phyloP scores from a whole-genome alignment of 768 basidiomycete species.

The Pluteus cervinus region DNA sequence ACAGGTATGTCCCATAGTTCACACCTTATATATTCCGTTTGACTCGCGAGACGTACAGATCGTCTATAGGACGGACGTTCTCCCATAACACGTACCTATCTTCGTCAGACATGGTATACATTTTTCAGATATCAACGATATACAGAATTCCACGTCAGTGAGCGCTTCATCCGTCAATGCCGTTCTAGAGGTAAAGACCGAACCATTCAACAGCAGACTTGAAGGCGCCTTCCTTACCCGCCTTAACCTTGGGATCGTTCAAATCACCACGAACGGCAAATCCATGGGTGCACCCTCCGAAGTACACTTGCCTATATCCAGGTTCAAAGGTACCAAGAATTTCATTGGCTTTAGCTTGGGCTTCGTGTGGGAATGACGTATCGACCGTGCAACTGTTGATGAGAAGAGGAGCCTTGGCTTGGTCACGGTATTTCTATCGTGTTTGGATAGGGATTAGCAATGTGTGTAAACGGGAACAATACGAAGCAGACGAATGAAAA shows the following conservation, averaged over 20 bases:
- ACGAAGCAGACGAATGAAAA: background rate
- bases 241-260: slow-evolving; percentile 45
- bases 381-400: slow-evolving; percentile 63
- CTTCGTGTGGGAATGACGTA: slow-evolving; percentile 39
- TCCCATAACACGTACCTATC: too few species aligned
- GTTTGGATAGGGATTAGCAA: too few species aligned
- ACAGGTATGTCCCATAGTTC: too few species aligned
- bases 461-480: background rate
- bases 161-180: too few species aligned
- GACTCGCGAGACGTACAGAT: too few species aligned
- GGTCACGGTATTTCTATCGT: slow-evolving; percentile 38
- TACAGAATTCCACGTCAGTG: too few species aligned
- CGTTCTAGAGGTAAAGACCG: too few species aligned
- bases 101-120: too few species aligned
- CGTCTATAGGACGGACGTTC: too few species aligned
- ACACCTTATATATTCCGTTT: too few species aligned
- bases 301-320: slow-evolving; percentile 46
- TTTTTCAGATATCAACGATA: too few species aligned
- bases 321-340: slow-evolving; percentile 42
- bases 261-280: slow-evolving; percentile 49
- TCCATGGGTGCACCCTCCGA: slow-evolving; percentile 43
- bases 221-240: slow-evolving; percentile 61
- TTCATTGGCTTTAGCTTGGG: slow-evolving; percentile 38
- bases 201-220: slow-evolving; percentile 52
- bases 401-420: slow-evolving; percentile 50